phyloP scores from a whole-genome alignment of 2,329 filamentous ascomycete species.

The Lasiodiplodia citricola region DNA sequence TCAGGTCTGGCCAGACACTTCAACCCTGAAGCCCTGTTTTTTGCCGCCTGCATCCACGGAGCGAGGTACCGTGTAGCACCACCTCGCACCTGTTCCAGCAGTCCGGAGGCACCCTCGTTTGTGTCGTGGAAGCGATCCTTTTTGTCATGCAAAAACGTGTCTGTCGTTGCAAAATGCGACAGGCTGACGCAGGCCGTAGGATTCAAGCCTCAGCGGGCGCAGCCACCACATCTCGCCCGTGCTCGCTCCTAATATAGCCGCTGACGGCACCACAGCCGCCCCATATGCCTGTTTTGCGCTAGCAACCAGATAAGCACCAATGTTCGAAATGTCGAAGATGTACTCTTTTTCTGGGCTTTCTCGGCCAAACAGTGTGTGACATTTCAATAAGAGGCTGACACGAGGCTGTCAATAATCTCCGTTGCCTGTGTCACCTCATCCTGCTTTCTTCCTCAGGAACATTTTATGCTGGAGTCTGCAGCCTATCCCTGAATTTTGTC shows the following conservation, averaged over 20 bases:
- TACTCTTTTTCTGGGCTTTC: neutral
- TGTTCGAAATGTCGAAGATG: neutral
- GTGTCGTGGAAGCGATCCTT: neutral
- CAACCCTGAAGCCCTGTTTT: neutral
- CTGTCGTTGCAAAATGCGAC: neutral
- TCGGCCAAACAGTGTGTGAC: neutral
- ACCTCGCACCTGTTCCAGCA: neutral
- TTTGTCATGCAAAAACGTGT: neutral
- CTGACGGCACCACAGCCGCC: neutral
- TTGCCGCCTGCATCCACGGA: neutral
- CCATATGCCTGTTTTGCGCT: neutral
- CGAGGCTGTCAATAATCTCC: constrained; percentile 8
- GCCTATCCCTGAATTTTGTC: neutral
- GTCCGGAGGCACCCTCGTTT: neutral
- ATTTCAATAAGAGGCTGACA: constrained; percentile 21
- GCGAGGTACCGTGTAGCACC: neutral
- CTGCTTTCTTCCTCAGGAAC: neutral
- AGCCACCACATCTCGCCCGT: neutral
- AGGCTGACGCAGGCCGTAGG: neutral
- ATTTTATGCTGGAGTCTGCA: neutral
- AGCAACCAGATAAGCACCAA: constrained; percentile 3
- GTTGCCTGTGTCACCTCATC: neutral
- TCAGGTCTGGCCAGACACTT: neutral
- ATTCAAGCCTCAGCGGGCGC: constrained; percentile 11
- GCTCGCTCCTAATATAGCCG: neutral